These are phyloP conservation scores for Hypoxylon fuscum DNA, from an alignment of 495 filamentous ascomycete species.

Conservation along the genomic window DNA sequence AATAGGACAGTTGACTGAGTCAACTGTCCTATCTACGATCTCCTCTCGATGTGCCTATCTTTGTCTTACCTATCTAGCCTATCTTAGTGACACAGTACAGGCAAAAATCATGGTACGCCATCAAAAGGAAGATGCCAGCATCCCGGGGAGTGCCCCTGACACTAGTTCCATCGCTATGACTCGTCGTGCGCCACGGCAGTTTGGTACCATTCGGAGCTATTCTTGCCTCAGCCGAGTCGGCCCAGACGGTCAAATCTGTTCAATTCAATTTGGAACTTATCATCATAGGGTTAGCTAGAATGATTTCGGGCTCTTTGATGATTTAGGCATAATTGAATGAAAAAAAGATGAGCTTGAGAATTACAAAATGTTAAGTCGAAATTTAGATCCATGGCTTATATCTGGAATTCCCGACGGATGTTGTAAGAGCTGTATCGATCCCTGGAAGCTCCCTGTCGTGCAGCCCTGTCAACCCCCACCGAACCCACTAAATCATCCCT, in stretches of 20 bases:
- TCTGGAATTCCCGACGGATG: not conserved
- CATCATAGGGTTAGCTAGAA: not conserved
- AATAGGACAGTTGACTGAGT: not conserved
- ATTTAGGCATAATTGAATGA: not conserved
- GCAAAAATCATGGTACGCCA: slow-evolving; percentile 32
- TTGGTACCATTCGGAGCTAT: slow-evolving; percentile 32
- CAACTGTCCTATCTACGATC: not conserved
- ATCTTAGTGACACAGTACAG: slow-evolving; percentile 11
- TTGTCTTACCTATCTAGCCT: slow-evolving; percentile 9
- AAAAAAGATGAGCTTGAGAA: not conserved
- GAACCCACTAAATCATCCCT: slow-evolving; percentile 23
- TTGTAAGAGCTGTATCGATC: slow-evolving; percentile 18
- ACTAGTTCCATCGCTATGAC: slow-evolving; percentile 39
- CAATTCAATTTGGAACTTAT: not conserved
- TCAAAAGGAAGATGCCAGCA: slow-evolving; percentile 21
- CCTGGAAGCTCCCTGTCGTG: slow-evolving; percentile 22
- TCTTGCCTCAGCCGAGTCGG: slow-evolving; percentile 22
- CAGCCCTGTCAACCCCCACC: slow-evolving; percentile 11
- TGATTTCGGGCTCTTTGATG: not conserved
- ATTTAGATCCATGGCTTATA: not conserved
- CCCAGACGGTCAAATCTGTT: not conserved
- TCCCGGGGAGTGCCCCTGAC: slow-evolving; percentile 32
- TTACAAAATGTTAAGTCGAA: not conserved
- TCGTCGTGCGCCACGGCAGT: slow-evolving; percentile 30
- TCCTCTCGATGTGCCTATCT: slow-evolving; percentile 7